Conservation (phyloP, 208 protist species). For the Leishmania braziliensis region DNA sequence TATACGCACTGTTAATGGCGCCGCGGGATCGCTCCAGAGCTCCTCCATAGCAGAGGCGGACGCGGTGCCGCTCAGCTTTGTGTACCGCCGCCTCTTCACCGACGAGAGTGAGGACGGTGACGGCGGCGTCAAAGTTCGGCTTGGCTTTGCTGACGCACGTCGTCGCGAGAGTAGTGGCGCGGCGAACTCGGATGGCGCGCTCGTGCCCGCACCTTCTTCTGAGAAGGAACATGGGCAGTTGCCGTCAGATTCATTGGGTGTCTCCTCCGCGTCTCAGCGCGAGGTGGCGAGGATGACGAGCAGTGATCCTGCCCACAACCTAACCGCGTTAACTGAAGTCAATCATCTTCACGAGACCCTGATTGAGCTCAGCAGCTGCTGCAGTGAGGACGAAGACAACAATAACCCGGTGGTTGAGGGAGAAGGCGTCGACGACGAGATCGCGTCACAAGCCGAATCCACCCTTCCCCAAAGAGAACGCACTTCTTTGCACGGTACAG, state of each 20-base stretch:
- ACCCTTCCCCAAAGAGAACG: not conserved
- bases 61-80: not conserved
- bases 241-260: not conserved
- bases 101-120: constrained; percentile 3
- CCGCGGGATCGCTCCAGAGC: not conserved
- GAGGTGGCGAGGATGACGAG: not conserved
- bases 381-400: not conserved
- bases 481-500: not conserved
- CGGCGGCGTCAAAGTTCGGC: not conserved
- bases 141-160: not conserved
- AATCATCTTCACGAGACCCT: constrained; percentile 11
- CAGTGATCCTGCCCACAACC: not conserved
- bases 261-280: not conserved
- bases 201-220: not conserved
- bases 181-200: not conserved
- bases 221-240: not conserved
- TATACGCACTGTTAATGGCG: not conserved
- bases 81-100: constrained; percentile 7
- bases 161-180: not conserved
- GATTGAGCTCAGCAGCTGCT: constrained; percentile 23
- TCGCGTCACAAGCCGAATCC: not conserved
- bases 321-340: not conserved
- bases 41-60: not conserved
- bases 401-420: not conserved
- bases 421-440: not conserved